phyloP scores from a whole-genome alignment of 495 filamentous ascomycete species.

The Neurospora sp. region DNA sequence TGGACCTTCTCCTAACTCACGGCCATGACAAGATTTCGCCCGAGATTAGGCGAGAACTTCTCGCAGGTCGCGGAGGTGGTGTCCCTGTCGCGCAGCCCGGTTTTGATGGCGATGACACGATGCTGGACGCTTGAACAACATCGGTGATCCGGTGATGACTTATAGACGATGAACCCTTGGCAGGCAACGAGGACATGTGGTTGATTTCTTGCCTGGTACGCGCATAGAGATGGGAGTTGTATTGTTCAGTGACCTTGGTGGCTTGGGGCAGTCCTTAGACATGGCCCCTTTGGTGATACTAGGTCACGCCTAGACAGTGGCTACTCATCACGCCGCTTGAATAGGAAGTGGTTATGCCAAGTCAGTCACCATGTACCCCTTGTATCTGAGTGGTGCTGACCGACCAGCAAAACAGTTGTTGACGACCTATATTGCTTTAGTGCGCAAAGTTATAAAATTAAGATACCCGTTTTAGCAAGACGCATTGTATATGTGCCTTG shows the following conservation, averaged over 20 bases:
- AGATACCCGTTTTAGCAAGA: neutral
- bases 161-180: neutral
- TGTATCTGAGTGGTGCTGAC: neutral
- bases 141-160: neutral
- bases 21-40: conserved; percentile 86
- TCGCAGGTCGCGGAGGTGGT: conserved; percentile 82
- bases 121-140: conserved; percentile 39
- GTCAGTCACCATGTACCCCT: neutral
- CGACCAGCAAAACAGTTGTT: neutral
- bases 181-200: neutral
- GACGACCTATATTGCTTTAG: neutral
- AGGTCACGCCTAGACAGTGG: neutral
- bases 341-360: neutral
- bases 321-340: neutral
- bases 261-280: neutral
- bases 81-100: conserved; percentile 49
- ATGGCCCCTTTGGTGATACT: neutral
- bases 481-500: neutral
- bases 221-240: neutral
- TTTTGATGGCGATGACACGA: conserved; percentile 80
- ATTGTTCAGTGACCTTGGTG: neutral
- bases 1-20: conserved; percentile 78
- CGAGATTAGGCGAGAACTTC: conserved; percentile 80
- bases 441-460: neutral
- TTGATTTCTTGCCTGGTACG: neutral